These are phyloP conservation scores for Leucogyrophana mollusca DNA, from an alignment of 768 basidiomycete genomes.

Conservation along the genomic window DNA sequence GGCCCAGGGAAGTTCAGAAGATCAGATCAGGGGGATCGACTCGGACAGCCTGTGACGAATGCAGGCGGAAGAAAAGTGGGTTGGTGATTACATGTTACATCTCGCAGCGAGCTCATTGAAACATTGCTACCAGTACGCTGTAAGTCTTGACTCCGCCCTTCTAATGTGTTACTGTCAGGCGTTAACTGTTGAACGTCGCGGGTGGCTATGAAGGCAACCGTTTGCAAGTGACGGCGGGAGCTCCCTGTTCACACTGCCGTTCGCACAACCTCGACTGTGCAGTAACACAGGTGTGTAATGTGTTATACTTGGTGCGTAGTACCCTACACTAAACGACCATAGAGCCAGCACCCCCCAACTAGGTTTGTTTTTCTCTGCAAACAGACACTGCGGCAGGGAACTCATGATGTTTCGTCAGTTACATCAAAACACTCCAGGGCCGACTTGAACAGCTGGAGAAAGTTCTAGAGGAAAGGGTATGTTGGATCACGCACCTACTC, in stretches of 20 bases:
- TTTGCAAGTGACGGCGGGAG: conserved; percentile 50
- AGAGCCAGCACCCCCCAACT: conserved; percentile 43
- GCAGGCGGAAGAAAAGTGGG: conserved; percentile 81
- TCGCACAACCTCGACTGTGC: conserved; percentile 48
- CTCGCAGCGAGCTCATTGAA: conserved; percentile 1
- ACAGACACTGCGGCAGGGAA: not conserved
- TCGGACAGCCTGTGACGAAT: conserved; percentile 86
- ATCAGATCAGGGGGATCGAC: too few relatives aligned
- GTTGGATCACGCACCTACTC: not conserved
- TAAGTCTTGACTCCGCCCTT: conserved; percentile 28
- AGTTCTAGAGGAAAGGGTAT: conserved; percentile 53
- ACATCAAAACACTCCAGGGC: conserved; percentile 60
- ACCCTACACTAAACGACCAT: conserved; percentile 5
- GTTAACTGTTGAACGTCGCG: conserved; percentile 31
- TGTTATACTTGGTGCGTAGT: conserved; percentile 19
- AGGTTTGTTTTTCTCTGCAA: conserved; percentile 18
- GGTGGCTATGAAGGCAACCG: conserved; percentile 67
- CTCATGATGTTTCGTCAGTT: conserved; percentile 32
- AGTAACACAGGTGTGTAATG: conserved; percentile 56
- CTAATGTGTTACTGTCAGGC: not conserved
- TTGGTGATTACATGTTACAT: conserved; percentile 4
- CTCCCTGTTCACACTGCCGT: conserved; percentile 56
- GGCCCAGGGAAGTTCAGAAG: conserved; percentile 72
- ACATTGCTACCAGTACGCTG: conserved; percentile 55
- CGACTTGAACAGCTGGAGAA: conserved; percentile 66